Evolutionary conservation across 768 basidiomycete species (phyloP).

Genomic region (Lentinus brumalis): DNA sequence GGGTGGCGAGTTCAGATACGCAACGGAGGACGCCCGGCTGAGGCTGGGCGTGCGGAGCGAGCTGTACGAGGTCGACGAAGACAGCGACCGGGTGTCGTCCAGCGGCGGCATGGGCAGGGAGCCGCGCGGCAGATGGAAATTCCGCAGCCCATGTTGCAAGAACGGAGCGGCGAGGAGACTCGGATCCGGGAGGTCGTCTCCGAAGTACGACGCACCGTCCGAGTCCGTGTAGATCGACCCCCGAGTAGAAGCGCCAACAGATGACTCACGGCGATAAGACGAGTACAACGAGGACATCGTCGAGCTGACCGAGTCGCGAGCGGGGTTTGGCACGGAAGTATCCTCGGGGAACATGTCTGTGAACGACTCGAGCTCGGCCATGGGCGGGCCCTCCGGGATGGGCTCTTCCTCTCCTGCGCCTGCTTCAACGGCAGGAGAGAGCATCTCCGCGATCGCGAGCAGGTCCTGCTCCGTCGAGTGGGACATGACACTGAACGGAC

Average conservation of each 20-base stretch:
- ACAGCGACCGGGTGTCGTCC: constrained; percentile 51
- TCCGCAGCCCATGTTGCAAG: constrained; percentile 19
- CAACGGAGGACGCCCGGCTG: constrained; percentile 33
- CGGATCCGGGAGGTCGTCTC: constrained; percentile 33
- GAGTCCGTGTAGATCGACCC: constrained; percentile 28
- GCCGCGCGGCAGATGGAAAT: constrained; percentile 36
- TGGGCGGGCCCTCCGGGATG: constrained; percentile 21
- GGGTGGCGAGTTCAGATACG: constrained; percentile 35
- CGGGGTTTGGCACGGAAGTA: constrained; percentile 2
- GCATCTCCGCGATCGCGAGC: constrained; percentile 50
- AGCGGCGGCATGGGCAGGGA: constrained; percentile 36
- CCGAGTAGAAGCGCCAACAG: constrained; percentile 1
- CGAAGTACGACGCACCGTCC: constrained; percentile 38
- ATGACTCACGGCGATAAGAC: constrained; percentile 8
- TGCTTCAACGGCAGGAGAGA: constrained; percentile 39
- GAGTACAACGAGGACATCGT: constrained; percentile 14
- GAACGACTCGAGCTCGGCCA: constrained; percentile 5
- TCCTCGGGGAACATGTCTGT: constrained; percentile 12
- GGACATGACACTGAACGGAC: constrained; percentile 47
- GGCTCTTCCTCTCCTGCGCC: constrained; percentile 26
- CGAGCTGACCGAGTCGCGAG: constrained; percentile 5
- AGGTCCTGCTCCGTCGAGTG: constrained; percentile 52
- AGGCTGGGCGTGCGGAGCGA: constrained; percentile 30
- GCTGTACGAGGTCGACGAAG: constrained; percentile 33
- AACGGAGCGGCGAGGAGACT: constrained; percentile 22